Conservation (phyloP, 1,284 basidiomycete species). For the Malassezia obtusa region DNA sequence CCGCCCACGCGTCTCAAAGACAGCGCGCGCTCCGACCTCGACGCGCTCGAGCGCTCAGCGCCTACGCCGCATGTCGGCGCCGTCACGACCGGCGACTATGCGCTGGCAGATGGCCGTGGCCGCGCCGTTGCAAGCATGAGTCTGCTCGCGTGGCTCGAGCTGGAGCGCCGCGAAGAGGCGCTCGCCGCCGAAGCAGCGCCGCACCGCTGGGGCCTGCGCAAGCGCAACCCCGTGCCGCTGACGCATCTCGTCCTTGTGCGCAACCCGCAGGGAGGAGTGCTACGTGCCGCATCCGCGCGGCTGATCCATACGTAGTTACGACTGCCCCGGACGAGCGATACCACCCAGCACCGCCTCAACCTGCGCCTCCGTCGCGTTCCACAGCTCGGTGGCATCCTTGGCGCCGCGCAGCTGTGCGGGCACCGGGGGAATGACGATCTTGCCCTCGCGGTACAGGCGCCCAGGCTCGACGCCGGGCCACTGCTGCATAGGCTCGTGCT, state of each 20-base stretch:
- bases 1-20: conserved; percentile 11
- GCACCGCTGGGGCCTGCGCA: conserved; percentile 6
- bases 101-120: conserved; percentile 25
- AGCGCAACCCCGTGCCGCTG: conserved; percentile 13
- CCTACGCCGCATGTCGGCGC: conserved; percentile 24
- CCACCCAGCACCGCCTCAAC: not conserved
- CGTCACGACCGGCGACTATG: conserved; percentile 32
- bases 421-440: not conserved
- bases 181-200: not conserved
- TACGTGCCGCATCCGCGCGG: conserved; percentile 4
- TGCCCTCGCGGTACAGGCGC: conserved; percentile 14
- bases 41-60: conserved; percentile 17
- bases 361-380: conserved; percentile 6
- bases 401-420: not conserved
- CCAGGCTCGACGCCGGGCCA: conserved; percentile 12
- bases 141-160: conserved; percentile 18
- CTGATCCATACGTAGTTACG: not conserved
- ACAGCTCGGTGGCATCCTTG: not conserved
- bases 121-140: conserved; percentile 15
- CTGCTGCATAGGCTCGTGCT: not conserved
- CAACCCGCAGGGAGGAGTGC: not conserved
- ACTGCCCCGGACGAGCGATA: not conserved
- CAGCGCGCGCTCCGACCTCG: conserved; percentile 2
- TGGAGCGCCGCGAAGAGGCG: conserved; percentile 6
- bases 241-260: conserved; percentile 13